phyloP scores from a whole-genome alignment of 441 rosid genomes.

The Brassica balearica region DNA sequence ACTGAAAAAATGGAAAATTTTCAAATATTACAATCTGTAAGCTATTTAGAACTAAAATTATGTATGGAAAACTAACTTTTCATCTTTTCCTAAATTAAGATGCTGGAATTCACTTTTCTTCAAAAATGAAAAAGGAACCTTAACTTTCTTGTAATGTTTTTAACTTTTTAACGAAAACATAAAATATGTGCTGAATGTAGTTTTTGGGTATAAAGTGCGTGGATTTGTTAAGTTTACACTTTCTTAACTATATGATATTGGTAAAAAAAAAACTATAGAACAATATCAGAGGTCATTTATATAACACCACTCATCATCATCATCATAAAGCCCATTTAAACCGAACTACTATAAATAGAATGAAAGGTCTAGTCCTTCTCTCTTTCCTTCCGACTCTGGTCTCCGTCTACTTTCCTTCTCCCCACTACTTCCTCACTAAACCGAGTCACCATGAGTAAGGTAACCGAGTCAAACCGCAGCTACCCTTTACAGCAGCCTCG shows the following conservation, averaged over 20 bases:
- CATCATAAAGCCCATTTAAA: background rate
- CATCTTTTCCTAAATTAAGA: background rate
- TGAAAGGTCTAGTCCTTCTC: background rate
- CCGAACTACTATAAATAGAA: background rate
- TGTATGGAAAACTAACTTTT: background rate
- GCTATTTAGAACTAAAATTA: background rate
- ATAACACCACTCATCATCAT: background rate
- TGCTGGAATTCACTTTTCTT: background rate
- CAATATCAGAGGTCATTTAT: background rate
- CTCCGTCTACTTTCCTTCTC: background rate
- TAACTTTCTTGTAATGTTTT: background rate
- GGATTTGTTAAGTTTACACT: conserved; percentile 8
- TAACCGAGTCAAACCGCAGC: background rate
- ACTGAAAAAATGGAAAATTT: background rate
- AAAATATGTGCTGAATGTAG: background rate
- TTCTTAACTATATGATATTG: background rate
- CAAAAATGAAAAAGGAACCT: background rate
- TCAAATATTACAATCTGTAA: background rate
- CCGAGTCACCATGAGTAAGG: conserved; percentile 1
- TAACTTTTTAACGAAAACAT: background rate
- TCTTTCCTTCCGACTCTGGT: background rate
- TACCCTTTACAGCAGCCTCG: background rate
- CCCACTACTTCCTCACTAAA: background rate
- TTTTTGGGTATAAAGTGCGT: background rate
- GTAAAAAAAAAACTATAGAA: background rate